Conservation (phyloP, 2,329 filamentous ascomycete species). For the Nemania bipapillata region DNA sequence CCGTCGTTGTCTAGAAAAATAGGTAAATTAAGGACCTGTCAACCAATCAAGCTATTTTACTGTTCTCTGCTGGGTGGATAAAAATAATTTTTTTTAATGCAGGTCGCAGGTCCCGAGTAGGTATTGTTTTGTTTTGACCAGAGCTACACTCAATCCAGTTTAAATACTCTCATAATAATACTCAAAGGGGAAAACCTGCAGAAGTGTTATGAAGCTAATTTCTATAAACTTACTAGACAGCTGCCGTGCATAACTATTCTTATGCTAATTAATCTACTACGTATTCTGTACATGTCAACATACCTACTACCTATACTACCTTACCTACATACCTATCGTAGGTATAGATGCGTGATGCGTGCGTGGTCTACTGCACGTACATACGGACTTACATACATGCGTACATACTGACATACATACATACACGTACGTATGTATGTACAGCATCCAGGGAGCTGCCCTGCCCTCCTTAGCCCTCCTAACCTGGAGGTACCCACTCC, state of each 20-base stretch:
- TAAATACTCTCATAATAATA: neutral
- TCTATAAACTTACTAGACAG: neutral
- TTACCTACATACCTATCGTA: no score
- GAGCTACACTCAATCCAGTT: neutral
- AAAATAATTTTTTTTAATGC: neutral
- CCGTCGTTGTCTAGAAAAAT: neutral
- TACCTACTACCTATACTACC: no score
- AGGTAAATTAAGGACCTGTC: neutral
- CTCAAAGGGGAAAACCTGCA: neutral
- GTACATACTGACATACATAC: no score
- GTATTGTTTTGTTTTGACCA: neutral
- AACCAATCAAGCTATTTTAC: neutral
- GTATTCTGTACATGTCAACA: no score
- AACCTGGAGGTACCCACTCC: neutral
- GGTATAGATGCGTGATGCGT: no score
- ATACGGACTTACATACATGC: no score
- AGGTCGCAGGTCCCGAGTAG: no score
- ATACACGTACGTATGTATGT: neutral
- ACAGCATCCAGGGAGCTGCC: neutral
- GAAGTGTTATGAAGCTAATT: neutral
- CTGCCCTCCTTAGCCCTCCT: neutral
- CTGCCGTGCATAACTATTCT: no score
- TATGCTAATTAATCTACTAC: no score
- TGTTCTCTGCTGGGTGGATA: neutral
- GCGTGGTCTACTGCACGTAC: no score